phyloP scores from a whole-genome alignment of 75 land plant species.

The Selaginella tamariscina region DNA sequence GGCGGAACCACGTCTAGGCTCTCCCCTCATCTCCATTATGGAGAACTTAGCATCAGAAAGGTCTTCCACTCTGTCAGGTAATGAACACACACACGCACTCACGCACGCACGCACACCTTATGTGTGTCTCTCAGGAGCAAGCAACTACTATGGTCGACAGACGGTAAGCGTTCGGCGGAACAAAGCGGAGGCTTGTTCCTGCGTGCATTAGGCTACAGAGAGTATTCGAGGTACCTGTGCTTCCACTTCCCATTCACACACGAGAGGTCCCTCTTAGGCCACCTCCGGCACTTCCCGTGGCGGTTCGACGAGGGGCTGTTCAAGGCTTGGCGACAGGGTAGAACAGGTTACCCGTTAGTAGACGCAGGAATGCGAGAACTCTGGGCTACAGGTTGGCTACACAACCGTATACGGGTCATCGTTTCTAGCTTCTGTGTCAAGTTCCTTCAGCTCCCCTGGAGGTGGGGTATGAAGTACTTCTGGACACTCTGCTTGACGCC shows the following conservation, averaged over 20 bases:
- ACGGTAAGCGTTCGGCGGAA: slow-evolving; percentile 68
- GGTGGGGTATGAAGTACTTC: slow-evolving; percentile 98
- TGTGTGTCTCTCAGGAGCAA: too few species aligned
- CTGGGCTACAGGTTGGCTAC: slow-evolving; percentile 98
- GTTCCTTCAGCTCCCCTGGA: slow-evolving; percentile 86
- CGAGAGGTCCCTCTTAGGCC: slow-evolving; percentile 80
- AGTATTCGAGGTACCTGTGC: slow-evolving; percentile 85
- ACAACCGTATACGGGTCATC: slow-evolving; percentile 82
- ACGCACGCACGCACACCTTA: too few species aligned
- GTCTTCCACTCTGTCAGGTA: slow-evolving; percentile 69
- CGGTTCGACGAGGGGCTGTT: slow-evolving; percentile 57
- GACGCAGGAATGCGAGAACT: slow-evolving; percentile 99
- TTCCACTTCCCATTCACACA: slow-evolving; percentile 89
- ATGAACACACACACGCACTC: too few species aligned
- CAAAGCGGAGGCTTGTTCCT: slow-evolving; percentile 75
- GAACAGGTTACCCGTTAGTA: slow-evolving; percentile 92
- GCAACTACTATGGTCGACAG: slow-evolving; percentile 81
- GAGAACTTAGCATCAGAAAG: slow-evolving; percentile 83
- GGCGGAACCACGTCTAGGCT: slow-evolving; percentile 79
- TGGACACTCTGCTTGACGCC: slow-evolving; percentile 88
- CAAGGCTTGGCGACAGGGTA: slow-evolving; percentile 93
- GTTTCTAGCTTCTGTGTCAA: slow-evolving; percentile 94
- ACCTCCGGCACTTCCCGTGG: slow-evolving; percentile 87
- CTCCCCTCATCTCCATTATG: slow-evolving; percentile 91
- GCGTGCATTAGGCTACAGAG: slow-evolving; percentile 78